phyloP scores from a whole-genome alignment of 75 land plant genomes.

The Pinus taeda region DNA sequence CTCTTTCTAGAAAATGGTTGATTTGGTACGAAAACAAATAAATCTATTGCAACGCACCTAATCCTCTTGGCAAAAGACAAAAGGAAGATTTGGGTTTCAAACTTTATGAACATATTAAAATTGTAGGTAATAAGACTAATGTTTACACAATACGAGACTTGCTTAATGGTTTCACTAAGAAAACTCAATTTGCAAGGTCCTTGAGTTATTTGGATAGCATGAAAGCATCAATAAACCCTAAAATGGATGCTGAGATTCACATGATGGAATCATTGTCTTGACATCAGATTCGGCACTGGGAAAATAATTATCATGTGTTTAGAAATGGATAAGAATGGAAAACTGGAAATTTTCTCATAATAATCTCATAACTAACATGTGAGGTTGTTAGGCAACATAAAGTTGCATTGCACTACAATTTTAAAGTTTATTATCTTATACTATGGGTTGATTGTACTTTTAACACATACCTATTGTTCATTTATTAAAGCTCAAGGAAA shows the following conservation, averaged over 20 bases:
- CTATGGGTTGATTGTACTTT: too few species aligned
- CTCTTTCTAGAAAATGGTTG: conserved; percentile 42
- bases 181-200: conserved; percentile 29
- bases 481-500: too few species aligned
- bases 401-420: too few species aligned
- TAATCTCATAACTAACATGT: too few species aligned
- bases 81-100: conserved; percentile 38
- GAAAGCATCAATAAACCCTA: conserved; percentile 13
- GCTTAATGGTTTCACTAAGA: conserved; percentile 45
- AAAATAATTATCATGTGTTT: too few species aligned
- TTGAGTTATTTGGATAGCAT: conserved; percentile 43
- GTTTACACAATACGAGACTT: conserved; percentile 54
- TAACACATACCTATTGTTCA: too few species aligned
- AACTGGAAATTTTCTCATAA: too few species aligned
- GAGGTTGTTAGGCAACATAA: too few species aligned
- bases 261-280: too few species aligned
- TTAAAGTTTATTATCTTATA: too few species aligned
- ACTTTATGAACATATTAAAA: conserved; percentile 32
- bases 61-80: conserved; percentile 51
- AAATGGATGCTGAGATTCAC: conserved; percentile 15
- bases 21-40: conserved; percentile 36
- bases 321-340: too few species aligned
- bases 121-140: conserved; percentile 38
- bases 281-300: too few species aligned
- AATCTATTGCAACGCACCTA: conserved; percentile 40